Percentiles rank a stretch among this genome's conserved stretches.
Evolutionary conservation across 176 grass and related monocot genomes (phyloP).

Genomic region (Aegilops speltoides): DNA sequence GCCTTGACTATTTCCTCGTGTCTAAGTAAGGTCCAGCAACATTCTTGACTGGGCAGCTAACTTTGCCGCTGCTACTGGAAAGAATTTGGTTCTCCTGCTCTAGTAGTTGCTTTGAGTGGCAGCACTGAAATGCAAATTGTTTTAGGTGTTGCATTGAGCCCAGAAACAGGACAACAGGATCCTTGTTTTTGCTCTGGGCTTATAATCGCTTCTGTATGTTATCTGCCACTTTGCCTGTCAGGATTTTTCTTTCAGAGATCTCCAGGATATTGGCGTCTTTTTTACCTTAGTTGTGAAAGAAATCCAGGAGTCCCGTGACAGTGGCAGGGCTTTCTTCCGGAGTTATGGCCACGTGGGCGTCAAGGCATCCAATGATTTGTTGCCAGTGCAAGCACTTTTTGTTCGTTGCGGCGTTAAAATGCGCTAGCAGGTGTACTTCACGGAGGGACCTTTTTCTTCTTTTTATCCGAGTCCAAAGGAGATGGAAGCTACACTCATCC

Average conservation of each 20-base stretch:
- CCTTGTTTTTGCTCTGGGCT: not conserved
- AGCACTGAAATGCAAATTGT: not conserved
- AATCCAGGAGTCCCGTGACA: not conserved
- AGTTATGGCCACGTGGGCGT: not conserved
- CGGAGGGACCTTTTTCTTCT: not conserved
- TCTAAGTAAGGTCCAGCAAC: not conserved
- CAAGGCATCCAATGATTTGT: constrained; percentile 29
- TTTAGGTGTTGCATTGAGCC: not conserved
- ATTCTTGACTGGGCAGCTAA: not conserved
- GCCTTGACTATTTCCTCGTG: not conserved
- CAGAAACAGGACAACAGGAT: not conserved
- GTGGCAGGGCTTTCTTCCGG: not conserved
- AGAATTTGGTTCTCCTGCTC: not conserved
- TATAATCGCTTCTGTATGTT: too few species aligned
- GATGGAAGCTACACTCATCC: not conserved
- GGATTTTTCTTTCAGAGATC: not conserved
- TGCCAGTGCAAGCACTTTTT: not conserved
- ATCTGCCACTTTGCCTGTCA: not conserved
- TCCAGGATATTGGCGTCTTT: not conserved
- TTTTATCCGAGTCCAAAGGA: not conserved
- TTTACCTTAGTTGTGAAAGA: not conserved
- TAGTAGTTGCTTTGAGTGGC: not conserved
- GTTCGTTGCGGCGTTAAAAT: not conserved
- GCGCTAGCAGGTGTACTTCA: not conserved
- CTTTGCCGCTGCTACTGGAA: not conserved